A percentile compares a stretch with the other conserved stretches of the same genome.
Evolutionary conservation across 768 basidiomycete species (phyloP).

Genomic region (Tulasnella sp.): DNA sequence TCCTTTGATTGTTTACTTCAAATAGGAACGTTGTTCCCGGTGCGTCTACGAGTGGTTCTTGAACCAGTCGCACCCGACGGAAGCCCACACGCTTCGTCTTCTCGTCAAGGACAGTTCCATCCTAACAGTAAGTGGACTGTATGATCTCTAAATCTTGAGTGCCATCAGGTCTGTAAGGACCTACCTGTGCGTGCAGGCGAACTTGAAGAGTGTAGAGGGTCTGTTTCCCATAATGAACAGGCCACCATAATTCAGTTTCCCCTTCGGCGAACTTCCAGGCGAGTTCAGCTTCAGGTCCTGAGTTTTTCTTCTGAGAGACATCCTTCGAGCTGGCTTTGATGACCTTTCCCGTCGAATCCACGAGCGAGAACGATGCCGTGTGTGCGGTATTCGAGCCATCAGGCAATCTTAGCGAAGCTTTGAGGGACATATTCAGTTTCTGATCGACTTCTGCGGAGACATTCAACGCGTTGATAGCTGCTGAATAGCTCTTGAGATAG

Average conservation of each 20-base stretch:
- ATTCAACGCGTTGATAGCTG: conserved; percentile 19
- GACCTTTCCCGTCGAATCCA: background rate
- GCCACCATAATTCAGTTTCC: conserved; percentile 35
- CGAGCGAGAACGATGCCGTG: background rate
- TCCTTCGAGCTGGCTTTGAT: background rate
- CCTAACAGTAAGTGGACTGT: conserved; percentile 19
- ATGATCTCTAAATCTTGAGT: conserved; percentile 6
- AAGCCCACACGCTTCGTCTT: conserved; percentile 30
- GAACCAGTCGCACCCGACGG: conserved; percentile 33
- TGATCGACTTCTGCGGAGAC: conserved; percentile 22
- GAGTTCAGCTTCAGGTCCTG: background rate
- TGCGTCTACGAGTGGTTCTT: conserved; percentile 30
- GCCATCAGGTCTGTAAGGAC: background rate
- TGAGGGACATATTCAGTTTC: conserved; percentile 20
- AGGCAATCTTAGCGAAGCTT: conserved; percentile 16
- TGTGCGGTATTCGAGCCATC: background rate
- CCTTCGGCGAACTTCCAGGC: conserved; percentile 25
- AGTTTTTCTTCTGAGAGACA: background rate
- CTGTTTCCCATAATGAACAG: conserved; percentile 32
- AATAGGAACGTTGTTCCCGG: conserved; percentile 39
- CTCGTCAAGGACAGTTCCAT: conserved; percentile 12
- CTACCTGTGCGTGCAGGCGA: conserved; percentile 17
- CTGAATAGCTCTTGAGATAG: conserved; percentile 20
- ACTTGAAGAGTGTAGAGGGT: conserved; percentile 29
- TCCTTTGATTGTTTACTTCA: conserved; percentile 35